Evolutionary conservation across 805 yeast species (phyloP), one percentile per base, ranked within the genome.

Genomic region (Starmerella bacillaris): DNA sequence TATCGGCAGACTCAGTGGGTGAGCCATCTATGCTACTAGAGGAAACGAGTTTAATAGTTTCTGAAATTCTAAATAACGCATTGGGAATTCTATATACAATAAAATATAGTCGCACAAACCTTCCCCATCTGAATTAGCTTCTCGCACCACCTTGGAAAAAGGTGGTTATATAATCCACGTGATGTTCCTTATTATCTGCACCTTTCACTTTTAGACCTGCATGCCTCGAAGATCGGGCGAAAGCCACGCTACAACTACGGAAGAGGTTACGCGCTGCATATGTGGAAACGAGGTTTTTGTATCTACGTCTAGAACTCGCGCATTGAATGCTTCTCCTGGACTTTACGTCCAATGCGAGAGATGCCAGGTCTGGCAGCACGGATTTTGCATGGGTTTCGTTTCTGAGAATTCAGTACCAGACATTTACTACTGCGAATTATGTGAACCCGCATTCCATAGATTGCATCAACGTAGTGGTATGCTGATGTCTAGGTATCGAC

Each of bases 281-380:
- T 73, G 71, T 49, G 71, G 72, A 9, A 59, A 62, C 43, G 63
- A 63, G 30, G 73, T 68, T 40, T 55, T 60, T 18, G 59, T 54
- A 38, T 42, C 54, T 18, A 49, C 51, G 39, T 45, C 48, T 12
- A 42, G 51, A 21, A 46, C 53, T 21, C 39, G 39, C 30, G 38
- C 43, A 24, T 41, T 51, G 30, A 78, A 72, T 38, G 92, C 80
- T 40, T 94, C 82, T 56, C 89, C 86, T 47, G 95, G 95, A 0
- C 76, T 80, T 50, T 84, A 92, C 18, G 78, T 89, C 42, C 96
- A 89, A 57, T 89, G 98, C 64, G 98, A 89, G 50, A 66, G 68
- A 42, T 86, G 98, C 59, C 72, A 79, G 15, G 94, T 77, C 5
- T 86, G 98, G 98, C 98, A 86, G 56, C 98, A 86, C 54, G 96